Evolutionary conservation across 2,329 filamentous ascomycete genomes (phyloP), one percentile per base, ranked within the genome.

Genomic region (Chalaropsis thielavioides): DNA sequence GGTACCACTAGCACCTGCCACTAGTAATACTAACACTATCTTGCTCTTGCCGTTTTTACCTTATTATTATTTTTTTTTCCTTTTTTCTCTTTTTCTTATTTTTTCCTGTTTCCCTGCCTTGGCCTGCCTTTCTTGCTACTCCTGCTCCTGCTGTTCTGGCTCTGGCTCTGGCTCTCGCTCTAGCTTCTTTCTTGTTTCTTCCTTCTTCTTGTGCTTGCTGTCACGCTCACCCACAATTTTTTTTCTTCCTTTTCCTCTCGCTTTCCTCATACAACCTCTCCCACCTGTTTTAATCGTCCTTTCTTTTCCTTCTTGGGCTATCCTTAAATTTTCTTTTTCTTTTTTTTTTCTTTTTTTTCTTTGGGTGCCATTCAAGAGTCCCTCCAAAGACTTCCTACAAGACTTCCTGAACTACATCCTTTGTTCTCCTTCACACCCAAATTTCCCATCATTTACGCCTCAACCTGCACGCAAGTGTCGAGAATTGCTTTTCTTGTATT

Each of bases 251-350:
- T 38, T 58, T 35, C 27, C 13, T n/a, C 24, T 3, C 38, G 10
- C 13, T 35, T 35, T 38, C 8, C 17, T n/a, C 31, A 19, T 10
- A 19, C 8, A 15, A 17, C 54, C 38, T n/a, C 31, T 56, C 51
- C 24, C 51, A 56, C 51, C 1, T 3, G 5, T 56, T 54, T 66
- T 44, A 56, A 31, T 64, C 31, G 46, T 64, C 22, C 44, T 61
- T 61, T 61, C 24, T 27, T 61, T 61, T 44, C 59, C 59, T 22
- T 61, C 59, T 61, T 61, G 2, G 38, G 38, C 59, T 43, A 61
- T 41, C 19, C 22, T 43, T 61, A 44, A 40, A 24, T 61, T 41
- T 61, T 22, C 22, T 51, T 27, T 27, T 51, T 2, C 7, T 11
- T 19, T 61, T 22, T 15, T 61, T 41, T 38, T 41, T 31, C 31